phyloP scores from a whole-genome alignment of 2,329 filamentous ascomycete genomes.

The Cadophora luteo-olivacea region DNA sequence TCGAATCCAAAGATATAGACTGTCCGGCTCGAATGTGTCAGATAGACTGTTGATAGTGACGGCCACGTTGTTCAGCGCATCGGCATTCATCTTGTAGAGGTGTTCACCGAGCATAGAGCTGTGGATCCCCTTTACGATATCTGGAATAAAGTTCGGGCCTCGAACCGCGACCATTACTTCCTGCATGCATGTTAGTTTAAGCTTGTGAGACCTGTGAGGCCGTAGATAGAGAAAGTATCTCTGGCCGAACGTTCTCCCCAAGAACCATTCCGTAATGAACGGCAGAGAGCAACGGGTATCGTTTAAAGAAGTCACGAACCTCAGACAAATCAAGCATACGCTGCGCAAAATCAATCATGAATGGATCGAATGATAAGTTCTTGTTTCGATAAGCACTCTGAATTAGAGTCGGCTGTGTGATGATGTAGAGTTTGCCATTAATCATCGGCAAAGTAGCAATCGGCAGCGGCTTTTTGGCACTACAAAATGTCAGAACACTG shows the following conservation, averaged over 20 bases:
- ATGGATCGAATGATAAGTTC: conserved; percentile 51
- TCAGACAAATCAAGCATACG: conserved; percentile 47
- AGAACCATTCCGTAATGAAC: background rate
- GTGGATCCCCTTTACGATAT: conserved; percentile 46
- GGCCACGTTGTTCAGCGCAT: conserved; percentile 47
- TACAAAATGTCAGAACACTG: conserved; percentile 15
- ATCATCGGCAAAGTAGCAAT: conserved; percentile 55
- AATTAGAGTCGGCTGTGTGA: conserved; percentile 50
- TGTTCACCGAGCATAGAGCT: conserved; percentile 45
- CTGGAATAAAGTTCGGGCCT: conserved; percentile 39
- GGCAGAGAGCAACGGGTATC: too few relatives aligned
- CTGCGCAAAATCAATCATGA: conserved; percentile 48
- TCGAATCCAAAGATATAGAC: conserved; percentile 50
- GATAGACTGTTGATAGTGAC: conserved; percentile 40
- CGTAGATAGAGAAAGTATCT: background rate
- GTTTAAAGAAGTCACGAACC: background rate
- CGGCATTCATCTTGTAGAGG: conserved; percentile 47
- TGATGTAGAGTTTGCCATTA: conserved; percentile 52
- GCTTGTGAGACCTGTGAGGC: background rate
- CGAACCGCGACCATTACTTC: conserved; percentile 42
- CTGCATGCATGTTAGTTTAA: background rate
- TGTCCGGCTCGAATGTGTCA: conserved; percentile 43
- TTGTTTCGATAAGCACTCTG: conserved; percentile 49
- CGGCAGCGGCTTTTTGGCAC: conserved; percentile 38
- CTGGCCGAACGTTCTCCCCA: background rate